A percentile compares a stretch with the other conserved stretches of the same genome.
phyloP scores from a whole-genome alignment of 352 stramenopile genomes.

The Pythium utonaiense region DNA sequence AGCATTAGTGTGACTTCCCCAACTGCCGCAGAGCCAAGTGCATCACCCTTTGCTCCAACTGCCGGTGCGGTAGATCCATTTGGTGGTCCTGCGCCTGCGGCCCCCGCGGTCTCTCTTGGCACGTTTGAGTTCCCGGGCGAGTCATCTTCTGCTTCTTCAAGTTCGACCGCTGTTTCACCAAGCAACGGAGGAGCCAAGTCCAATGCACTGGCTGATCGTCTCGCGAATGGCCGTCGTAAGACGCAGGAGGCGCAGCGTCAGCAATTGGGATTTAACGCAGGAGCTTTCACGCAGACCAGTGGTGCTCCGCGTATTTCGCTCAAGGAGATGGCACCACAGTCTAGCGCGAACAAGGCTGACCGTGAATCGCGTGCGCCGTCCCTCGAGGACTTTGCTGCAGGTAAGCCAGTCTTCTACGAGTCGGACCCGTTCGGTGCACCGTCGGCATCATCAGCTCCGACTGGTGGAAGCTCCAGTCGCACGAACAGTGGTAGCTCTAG shows the following conservation, averaged over 20 bases:
- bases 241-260: constrained; percentile 69
- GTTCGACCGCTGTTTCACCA: constrained; percentile 1
- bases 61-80: constrained; percentile 25
- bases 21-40: constrained; percentile 5
- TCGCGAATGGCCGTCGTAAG: constrained; percentile 58
- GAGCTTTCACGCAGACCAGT: constrained; percentile 37
- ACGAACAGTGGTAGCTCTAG: constrained; percentile 1
- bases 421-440: constrained; percentile 18
- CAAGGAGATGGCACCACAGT: constrained; percentile 40
- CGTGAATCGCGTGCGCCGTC: constrained; percentile 20
- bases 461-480: constrained; percentile 10
- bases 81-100: constrained; percentile 15
- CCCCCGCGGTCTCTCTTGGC: constrained; percentile 3
- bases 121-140: constrained; percentile 20
- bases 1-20: constrained; percentile 28
- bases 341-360: constrained; percentile 7
- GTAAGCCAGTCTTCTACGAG: constrained; percentile 24
- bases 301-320: constrained; percentile 50
- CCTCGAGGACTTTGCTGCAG: constrained; percentile 52
- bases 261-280: constrained; percentile 53
- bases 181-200: constrained; percentile 35
- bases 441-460: not conserved
- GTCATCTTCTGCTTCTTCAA: not conserved
- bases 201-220: constrained; percentile 53
- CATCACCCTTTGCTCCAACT: constrained; percentile 15